Base-by-base conservation (phyloP, 495 filamentous ascomycete species). In the Pyronema omphalodes region DNA sequence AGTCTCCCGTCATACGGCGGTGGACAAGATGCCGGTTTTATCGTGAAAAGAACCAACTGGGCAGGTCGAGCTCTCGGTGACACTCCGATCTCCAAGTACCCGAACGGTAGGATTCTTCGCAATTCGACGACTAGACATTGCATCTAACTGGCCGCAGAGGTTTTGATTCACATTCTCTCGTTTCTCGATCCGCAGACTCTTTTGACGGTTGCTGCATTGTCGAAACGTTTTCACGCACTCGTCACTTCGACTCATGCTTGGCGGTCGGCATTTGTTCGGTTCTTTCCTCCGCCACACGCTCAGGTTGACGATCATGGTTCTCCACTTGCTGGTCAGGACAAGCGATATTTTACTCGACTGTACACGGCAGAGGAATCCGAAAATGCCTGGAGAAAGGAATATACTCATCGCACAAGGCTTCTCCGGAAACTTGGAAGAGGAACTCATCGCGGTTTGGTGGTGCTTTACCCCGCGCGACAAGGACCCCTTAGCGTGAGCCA, bases 311-410 rank as follows among this genome's bases (percentile, higher is more conserved):
- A 49, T 11, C 39, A 37, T 34, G 50, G 17, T 37, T 57, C 45
- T 57, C 59, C 51, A 61, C 56, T 54, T 7, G 14, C 52, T n/a
- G 57, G 56, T 19, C 58, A 64, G 37, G 63, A 66, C 15, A 56
- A 57, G 23, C 63, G 62, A n/a, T 60, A 62, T 52, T 66, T 66
- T 47, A 62, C 62, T 18, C 49, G 53, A 29, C 55, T 66, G 33
- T 57, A 57, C 14, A 39, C 44, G 3, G 19, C 39, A 9, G 59
- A 57, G 36, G 39, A 40, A n/a, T 52, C 34, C 17, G 47, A 39
- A 7, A 59, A 63, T 34, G 17, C 48, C 43, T 66, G 63, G 63
- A 62, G 59, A 52, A 66, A 62, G 37, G 63, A 66, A 49, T 66
- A 66, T 49, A 58, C 65, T 5, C 62, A 66, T 46, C 58, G 63